Conservation (phyloP, 2,329 filamentous ascomycete species). For the Colletotrichum sp. region DNA sequence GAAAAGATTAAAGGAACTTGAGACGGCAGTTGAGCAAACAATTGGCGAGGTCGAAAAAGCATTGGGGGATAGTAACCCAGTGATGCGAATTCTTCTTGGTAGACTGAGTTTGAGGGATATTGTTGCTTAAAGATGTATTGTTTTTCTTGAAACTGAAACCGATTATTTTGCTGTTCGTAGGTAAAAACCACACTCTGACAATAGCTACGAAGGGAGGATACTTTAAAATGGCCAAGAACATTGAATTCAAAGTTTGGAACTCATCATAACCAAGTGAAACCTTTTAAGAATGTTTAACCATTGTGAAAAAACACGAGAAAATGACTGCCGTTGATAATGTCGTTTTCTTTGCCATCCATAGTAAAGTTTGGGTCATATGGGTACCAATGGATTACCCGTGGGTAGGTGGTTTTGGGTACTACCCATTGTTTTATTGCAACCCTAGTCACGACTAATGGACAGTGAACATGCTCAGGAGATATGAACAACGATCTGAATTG, state of each 20-base stretch:
- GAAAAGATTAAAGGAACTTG: neutral
- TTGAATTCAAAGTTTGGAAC: neutral
- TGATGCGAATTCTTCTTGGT: neutral
- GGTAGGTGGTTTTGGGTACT: too few relatives aligned
- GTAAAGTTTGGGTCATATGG: too few relatives aligned
- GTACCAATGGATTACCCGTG: too few relatives aligned
- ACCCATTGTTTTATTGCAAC: too few relatives aligned
- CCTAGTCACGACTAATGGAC: neutral
- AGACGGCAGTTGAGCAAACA: neutral
- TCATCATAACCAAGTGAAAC: neutral
- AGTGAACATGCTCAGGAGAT: neutral
- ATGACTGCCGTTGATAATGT: neutral
- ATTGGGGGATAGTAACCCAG: neutral
- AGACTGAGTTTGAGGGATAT: neutral
- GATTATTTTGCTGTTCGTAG: neutral
- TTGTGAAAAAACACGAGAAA: neutral
- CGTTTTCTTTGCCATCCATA: neutral
- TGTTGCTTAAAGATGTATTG: neutral
- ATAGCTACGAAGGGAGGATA: neutral
- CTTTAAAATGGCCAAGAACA: neutral
- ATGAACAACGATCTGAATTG: accelerated
- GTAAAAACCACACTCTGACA: neutral
- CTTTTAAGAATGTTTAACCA: neutral
- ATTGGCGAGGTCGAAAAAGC: neutral
- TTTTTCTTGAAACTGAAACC: neutral